Evolutionary conservation across 495 filamentous ascomycete species (phyloP), one percentile per base, ranked within the genome.

Genomic region (Aspergillus sclerotioniger): DNA sequence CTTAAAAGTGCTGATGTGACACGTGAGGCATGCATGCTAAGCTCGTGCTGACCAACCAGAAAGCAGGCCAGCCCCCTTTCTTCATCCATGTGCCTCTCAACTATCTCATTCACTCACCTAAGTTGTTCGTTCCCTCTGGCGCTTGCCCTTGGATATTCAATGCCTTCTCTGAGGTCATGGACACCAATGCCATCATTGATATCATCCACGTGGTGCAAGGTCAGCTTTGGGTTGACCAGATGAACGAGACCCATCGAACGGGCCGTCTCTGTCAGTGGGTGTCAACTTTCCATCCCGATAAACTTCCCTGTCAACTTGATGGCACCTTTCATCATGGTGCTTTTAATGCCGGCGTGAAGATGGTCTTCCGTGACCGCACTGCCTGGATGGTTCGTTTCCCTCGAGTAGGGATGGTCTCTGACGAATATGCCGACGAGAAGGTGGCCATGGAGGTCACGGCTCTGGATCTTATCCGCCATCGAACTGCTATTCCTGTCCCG

Each of bases 401-500:
- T 61, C 67, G 72, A 8, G 59, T 61, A 21, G 69, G 70, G 17
- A 74, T 51, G 43, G 67, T 76, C 61, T 63, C 54, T 58, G 62
- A 55, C 19, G 62, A 60, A 25, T 65, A 68, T 43, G 48, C 60
- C 51, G 67, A 76, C 39, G 74, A 80, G 52, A 79, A 80, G 55
- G 67, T 80, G 52, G 59, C 68, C 9, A 78, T 74, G 61, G 78
- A 78, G 35, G 74, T 76, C 3, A 31, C 53, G 4, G 65, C 73
- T 21, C 56, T 81, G n/a, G 45, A 57, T 51, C 64, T 72, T 37
- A 62, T 80, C 54, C 56, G 53, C 41, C 52, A 70, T 8, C 62
- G 63, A 19, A 81, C 77, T 49, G 74, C 69, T 0, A 79, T 80
- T 53, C 77, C 77, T 12, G 65, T 77, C 37, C 76, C 73, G n/a